These are phyloP conservation scores for Hysterangium stoloniferum DNA, from an alignment of 768 basidiomycete species.

Conservation along the genomic window DNA sequence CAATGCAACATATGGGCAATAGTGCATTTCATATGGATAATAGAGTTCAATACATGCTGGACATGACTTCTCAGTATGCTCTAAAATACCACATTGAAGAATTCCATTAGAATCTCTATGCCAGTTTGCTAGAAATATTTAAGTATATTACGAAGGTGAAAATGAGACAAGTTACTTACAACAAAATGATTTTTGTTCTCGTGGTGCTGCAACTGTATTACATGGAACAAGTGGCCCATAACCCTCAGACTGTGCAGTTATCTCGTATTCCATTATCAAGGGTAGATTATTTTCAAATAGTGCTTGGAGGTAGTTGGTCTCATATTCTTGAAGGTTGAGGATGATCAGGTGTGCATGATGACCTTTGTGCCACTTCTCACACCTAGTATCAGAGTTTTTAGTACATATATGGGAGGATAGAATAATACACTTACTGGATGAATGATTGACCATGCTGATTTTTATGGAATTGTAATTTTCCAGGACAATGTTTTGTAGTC, in stretches of 20 bases:
- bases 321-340: constrained; percentile 16
- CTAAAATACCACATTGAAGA: constrained; percentile 12
- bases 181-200: constrained; percentile 16
- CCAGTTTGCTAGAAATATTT: constrained; percentile 14
- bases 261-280: constrained; percentile 4
- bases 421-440: too few relatives aligned
- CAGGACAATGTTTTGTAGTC: not conserved
- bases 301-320: constrained; percentile 18
- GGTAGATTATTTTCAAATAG: constrained; percentile 11
- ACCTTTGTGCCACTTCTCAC: too few relatives aligned
- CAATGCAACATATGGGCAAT: constrained; percentile 12
- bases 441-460: too few relatives aligned
- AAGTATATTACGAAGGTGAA: constrained; percentile 1
- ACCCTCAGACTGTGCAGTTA: constrained; percentile 7
- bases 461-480: too few relatives aligned
- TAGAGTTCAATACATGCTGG: constrained; percentile 7
- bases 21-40: constrained; percentile 7
- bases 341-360: too few relatives aligned
- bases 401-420: too few relatives aligned
- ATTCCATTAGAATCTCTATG: constrained; percentile 16
- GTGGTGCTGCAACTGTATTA: constrained; percentile 13
- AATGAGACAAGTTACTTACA: constrained; percentile 14
- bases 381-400: too few relatives aligned
- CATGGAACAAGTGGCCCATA: constrained; percentile 21
- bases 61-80: constrained; percentile 1